Percentiles rank a stretch among this genome's conserved stretches.
Conservation (phyloP, 192 early-diverging fungal species). For the Lunasporangiospora selenospora region DNA sequence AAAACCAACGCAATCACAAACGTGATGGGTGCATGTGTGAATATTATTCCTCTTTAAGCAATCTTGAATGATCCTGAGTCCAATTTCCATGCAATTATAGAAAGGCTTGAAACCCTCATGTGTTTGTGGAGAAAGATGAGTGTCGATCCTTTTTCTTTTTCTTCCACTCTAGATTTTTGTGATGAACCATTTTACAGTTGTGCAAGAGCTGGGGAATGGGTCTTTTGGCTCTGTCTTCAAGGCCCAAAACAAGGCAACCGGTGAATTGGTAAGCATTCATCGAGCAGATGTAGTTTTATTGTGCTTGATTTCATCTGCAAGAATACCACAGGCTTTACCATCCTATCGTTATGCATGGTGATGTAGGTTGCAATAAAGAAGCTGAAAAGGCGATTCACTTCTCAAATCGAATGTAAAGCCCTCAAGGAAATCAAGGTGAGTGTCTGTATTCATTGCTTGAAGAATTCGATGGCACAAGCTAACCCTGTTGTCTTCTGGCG, state of each 20-base stretch:
- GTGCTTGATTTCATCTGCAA: neutral
- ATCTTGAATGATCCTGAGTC: too few relatives aligned
- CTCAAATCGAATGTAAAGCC: conserved; percentile 73
- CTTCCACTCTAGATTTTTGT: neutral
- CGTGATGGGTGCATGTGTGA: too few relatives aligned
- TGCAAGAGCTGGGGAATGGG: conserved; percentile 81
- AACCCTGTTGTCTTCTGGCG: neutral
- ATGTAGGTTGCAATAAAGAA: conserved; percentile 90
- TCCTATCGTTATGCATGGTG: neutral
- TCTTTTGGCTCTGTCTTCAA: conserved; percentile 82
- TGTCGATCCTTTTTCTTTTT: neutral
- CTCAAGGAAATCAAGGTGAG: conserved; percentile 80
- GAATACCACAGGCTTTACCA: neutral
- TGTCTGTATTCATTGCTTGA: neutral
- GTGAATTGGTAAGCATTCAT: conserved; percentile 65
- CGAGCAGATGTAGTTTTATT: neutral
- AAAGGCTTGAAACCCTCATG: too few relatives aligned
- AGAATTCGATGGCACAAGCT: conserved; percentile 6
- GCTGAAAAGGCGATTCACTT: conserved; percentile 86
- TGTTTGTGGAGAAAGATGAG: too few relatives aligned
- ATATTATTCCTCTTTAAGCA: too few relatives aligned
- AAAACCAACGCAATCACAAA: too few relatives aligned
- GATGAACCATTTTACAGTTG: conserved; percentile 64
- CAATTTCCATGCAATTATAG: too few relatives aligned
- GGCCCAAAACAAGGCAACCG: conserved; percentile 67